Conservation (phyloP, 192 early-diverging fungal species). For the Oehlia diaphana region DNA sequence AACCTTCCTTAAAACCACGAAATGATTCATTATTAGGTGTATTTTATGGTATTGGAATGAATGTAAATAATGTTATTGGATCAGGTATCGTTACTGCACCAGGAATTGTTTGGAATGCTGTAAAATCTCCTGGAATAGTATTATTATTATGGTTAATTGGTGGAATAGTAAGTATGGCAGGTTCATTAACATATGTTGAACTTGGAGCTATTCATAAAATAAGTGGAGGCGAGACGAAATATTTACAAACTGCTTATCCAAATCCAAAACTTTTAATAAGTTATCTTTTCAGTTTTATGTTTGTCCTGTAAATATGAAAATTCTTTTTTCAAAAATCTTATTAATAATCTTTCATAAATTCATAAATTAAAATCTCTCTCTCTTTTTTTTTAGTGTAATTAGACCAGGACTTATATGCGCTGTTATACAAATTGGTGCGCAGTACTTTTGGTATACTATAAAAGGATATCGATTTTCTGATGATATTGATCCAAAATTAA, state of each 20-base stretch:
- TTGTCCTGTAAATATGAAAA: not conserved
- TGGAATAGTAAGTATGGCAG: not conserved
- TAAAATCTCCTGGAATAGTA: not conserved
- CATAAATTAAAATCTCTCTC: too few relatives aligned
- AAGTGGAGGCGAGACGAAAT: not conserved
- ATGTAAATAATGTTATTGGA: not conserved
- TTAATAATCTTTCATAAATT: too few relatives aligned
- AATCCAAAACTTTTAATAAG: not conserved
- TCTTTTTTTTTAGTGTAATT: not conserved
- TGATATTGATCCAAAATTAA: not conserved
- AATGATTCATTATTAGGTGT: not conserved
- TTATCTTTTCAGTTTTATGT: not conserved
- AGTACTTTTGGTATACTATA: not conserved
- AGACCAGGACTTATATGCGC: not conserved
- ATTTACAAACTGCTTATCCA: not conserved
- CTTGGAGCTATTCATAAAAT: not conserved
- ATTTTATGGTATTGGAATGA: not conserved
- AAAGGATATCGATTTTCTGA: not conserved
- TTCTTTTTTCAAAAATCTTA: too few relatives aligned
- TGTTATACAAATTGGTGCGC: not conserved
- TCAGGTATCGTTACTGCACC: not conserved
- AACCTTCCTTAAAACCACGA: too few relatives aligned
- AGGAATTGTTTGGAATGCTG: not conserved
- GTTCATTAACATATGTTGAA: not conserved
- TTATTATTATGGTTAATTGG: not conserved